A percentile compares a stretch with the other conserved stretches of the same genome.
phyloP scores from a whole-genome alignment of 768 basidiomycete species.

The Psilocybe cubensis region DNA sequence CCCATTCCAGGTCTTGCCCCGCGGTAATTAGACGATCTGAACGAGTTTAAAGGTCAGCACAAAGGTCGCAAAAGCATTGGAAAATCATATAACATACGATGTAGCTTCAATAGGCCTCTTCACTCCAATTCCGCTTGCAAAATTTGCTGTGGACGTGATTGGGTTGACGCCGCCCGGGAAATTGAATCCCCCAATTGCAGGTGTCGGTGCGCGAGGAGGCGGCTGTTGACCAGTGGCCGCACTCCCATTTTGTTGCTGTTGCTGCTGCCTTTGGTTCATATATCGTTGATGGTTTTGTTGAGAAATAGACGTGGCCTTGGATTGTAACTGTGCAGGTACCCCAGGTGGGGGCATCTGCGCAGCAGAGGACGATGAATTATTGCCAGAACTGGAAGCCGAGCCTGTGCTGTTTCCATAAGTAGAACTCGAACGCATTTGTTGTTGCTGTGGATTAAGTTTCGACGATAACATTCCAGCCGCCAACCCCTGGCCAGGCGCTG shows the following conservation, averaged over 20 bases:
- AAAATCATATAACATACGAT: slow-evolving; percentile 21
- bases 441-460: neutral
- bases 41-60: neutral
- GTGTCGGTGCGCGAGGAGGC: slow-evolving; percentile 31
- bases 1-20: slow-evolving; percentile 41
- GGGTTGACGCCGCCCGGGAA: slow-evolving; percentile 42
- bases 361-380: neutral
- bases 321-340: slow-evolving; percentile 2
- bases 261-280: slow-evolving; percentile 11
- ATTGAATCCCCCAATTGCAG: slow-evolving; percentile 53
- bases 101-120: slow-evolving; percentile 38
- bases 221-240: slow-evolving; percentile 21
- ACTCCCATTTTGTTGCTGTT: slow-evolving; percentile 18
- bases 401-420: neutral
- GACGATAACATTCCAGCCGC: neutral
- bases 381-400: neutral
- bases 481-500: neutral
- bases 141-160: slow-evolving; percentile 31
- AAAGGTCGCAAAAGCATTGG: slow-evolving; percentile 5
- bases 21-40: slow-evolving; percentile 20
- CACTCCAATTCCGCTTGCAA: slow-evolving; percentile 24
- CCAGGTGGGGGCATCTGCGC: slow-evolving; percentile 13
- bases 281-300: slow-evolving; percentile 24
- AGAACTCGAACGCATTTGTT: neutral
- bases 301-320: slow-evolving; percentile 5